Base-by-base conservation (phyloP, 176 grass and related monocot genomes). In the Themeda triandra region DNA sequence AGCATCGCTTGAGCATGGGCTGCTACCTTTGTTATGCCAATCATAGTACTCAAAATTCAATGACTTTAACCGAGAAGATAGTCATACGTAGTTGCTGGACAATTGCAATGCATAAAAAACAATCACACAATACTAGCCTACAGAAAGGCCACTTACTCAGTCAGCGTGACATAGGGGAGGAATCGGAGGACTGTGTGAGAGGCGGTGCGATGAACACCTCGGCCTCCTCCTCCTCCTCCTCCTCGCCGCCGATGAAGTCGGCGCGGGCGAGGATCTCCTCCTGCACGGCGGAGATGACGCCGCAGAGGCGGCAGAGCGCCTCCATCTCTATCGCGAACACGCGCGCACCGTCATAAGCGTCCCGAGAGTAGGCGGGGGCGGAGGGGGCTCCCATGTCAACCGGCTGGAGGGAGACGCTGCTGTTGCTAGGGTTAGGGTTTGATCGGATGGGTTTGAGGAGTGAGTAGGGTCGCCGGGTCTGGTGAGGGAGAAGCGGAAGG, bases 231-330 rank as follows among this genome's bases (percentile, higher is more conserved):
- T 39, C 80, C 0, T 42, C 42, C 0, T 10, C 48, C 30, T 0
- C 67, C 32, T 0, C 14, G 33, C 76, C 60, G 17, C 48, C 46
- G 45, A 85, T 27, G 46, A 84, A 84, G 28, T 48, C 1, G 59
- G 76, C 35, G 14, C 6, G n/a, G 23, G 60, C 76, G 35, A 89
- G 81, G 15, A 84, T 8, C 4, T 73, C 87, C 59, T 75, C 76
- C 59, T 89, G 87, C 27, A 76, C 80, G 45, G 87, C 21, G 27
- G 87, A 68, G 44, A 75, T 80, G n/a, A n/a, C n/a, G n/a, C n/a
- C 3, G 33, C 4, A 35, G 33, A 35, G 68, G 10, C 75, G 68
- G 81, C 87, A 88, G 14, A 1, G 6, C 37, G 37, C 37, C 15
- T 63, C 60, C 45, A 88, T 0, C 17, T 7, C 17, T 14, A 1